A percentile compares a stretch with the other conserved stretches of the same genome.
Conservation (phyloP, 192 early-diverging fungal genomes). For the Coemansia sp. region DNA sequence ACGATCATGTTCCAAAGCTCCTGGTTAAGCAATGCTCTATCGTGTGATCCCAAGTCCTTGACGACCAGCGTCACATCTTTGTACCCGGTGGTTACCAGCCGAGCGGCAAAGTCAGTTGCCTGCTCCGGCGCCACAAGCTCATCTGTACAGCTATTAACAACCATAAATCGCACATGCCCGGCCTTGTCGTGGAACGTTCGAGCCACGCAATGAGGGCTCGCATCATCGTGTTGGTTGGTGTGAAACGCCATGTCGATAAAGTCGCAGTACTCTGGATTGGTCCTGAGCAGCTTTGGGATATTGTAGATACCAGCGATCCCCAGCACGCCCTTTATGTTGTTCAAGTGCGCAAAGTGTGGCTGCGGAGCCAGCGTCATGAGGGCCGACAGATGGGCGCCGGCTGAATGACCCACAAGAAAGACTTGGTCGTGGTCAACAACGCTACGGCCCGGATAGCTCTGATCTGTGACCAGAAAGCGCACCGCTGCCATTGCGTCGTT, state of each 20-base stretch:
- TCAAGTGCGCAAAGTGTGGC: slow-evolving; percentile 13
- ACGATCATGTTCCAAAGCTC: slow-evolving; percentile 33
- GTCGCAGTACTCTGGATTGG: slow-evolving; percentile 66
- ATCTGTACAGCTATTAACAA: slow-evolving; percentile 70
- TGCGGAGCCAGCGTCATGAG: slow-evolving; percentile 60
- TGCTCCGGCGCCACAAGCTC: slow-evolving; percentile 67
- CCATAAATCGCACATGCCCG: slow-evolving; percentile 54
- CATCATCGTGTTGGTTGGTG: not conserved
- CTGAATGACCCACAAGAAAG: slow-evolving; percentile 72
- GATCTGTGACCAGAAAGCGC: slow-evolving; percentile 36
- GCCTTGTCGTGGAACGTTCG: not conserved
- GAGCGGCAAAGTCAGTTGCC: slow-evolving; percentile 30
- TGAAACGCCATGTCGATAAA: slow-evolving; percentile 76
- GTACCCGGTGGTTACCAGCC: slow-evolving; percentile 23
- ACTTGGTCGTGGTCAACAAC: slow-evolving; percentile 39
- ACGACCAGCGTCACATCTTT: slow-evolving; percentile 21
- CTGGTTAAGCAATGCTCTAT: slow-evolving; percentile 13
- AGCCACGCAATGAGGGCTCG: slow-evolving; percentile 19
- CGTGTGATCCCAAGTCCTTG: slow-evolving; percentile 28
- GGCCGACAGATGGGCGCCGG: slow-evolving; percentile 71
- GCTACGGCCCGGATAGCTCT: slow-evolving; percentile 23
- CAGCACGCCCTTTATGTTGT: slow-evolving; percentile 59
- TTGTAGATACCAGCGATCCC: slow-evolving; percentile 88
- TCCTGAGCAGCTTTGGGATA: slow-evolving; percentile 60
- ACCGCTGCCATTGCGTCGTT: slow-evolving; percentile 63